A percentile compares a stretch with the other conserved stretches of the same genome.
These are phyloP conservation scores for Aquilaria sinensis DNA, from an alignment of 345 rosid species.

Conservation along the genomic window DNA sequence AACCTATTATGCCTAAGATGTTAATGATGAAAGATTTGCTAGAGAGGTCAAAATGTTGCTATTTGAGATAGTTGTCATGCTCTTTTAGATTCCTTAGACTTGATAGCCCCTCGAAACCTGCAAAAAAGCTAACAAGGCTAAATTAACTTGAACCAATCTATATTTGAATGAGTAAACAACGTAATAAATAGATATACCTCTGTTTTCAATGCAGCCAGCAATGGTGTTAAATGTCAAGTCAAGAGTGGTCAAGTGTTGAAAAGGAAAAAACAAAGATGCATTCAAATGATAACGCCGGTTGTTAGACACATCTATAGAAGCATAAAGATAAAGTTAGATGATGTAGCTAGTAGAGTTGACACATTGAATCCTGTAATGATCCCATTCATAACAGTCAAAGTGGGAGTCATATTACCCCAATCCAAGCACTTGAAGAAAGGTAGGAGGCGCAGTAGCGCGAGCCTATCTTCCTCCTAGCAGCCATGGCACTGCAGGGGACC, in stretches of 20 bases:
- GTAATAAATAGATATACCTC: not conserved
- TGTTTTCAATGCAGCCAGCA: not conserved
- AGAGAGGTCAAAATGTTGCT: not conserved
- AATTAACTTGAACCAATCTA: too few relatives aligned
- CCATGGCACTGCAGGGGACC: not conserved
- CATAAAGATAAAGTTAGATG: too few relatives aligned
- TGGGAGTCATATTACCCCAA: too few relatives aligned
- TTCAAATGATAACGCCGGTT: too few relatives aligned
- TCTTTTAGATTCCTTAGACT: not conserved
- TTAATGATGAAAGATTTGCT: not conserved
- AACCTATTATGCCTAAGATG: too few relatives aligned
- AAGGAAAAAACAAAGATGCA: too few relatives aligned
- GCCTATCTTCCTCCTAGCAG: not conserved
- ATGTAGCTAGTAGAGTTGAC: not conserved
- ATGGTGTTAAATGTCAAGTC: not conserved
- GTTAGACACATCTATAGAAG: too few relatives aligned
- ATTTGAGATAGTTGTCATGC: not conserved
- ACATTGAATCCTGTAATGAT: not conserved
- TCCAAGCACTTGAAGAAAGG: not conserved
- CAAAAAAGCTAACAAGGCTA: not conserved
- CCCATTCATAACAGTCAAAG: not conserved
- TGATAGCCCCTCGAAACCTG: not conserved
- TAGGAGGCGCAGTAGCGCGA: constrained; percentile 1
- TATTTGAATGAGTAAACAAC: too few relatives aligned
- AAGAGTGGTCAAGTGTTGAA: constrained; percentile 1